Conservation (phyloP, 1,284 basidiomycete genomes). For the Waitea zeae region DNA sequence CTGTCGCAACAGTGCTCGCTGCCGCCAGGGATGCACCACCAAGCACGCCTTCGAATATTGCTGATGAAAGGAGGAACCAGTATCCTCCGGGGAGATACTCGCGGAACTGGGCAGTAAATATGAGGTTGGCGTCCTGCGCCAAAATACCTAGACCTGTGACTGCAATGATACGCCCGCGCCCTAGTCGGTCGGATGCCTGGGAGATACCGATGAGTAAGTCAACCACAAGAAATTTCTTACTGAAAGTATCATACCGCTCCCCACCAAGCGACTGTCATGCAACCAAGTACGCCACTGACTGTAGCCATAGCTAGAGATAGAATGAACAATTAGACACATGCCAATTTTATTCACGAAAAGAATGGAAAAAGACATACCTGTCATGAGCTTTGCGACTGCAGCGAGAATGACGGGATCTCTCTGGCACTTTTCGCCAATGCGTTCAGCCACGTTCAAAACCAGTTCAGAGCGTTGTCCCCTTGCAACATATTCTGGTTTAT, state of each 20-base stretch:
- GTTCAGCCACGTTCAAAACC: background rate
- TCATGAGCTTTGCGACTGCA: conserved; percentile 46
- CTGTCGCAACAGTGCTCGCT: conserved; percentile 33
- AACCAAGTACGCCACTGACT: conserved; percentile 53
- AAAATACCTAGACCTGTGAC: conserved; percentile 48
- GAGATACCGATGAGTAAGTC: conserved; percentile 1
- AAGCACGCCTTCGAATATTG: conserved; percentile 56
- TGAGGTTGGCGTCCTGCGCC: conserved; percentile 46
- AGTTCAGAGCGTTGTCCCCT: conserved; percentile 2
- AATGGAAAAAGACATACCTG: conserved; percentile 30
- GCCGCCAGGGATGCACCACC: conserved; percentile 45
- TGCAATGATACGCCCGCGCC: conserved; percentile 52
- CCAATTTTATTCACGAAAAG: too few relatives aligned
- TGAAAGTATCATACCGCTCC: conserved; percentile 34
- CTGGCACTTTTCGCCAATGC: conserved; percentile 27
- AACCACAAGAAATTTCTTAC: conserved; percentile 1
- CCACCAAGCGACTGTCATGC: conserved; percentile 77
- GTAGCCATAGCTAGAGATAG: conserved; percentile 34
- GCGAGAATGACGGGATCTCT: conserved; percentile 59
- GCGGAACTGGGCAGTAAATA: conserved; percentile 45
- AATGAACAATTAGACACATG: conserved; percentile 3
- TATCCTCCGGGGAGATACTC: conserved; percentile 60
- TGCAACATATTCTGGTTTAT: conserved; percentile 27
- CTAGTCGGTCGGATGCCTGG: conserved; percentile 65
- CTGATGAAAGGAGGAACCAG: conserved; percentile 65